Conservation (phyloP, 768 basidiomycete genomes). For the Boletus barrowsii region DNA sequence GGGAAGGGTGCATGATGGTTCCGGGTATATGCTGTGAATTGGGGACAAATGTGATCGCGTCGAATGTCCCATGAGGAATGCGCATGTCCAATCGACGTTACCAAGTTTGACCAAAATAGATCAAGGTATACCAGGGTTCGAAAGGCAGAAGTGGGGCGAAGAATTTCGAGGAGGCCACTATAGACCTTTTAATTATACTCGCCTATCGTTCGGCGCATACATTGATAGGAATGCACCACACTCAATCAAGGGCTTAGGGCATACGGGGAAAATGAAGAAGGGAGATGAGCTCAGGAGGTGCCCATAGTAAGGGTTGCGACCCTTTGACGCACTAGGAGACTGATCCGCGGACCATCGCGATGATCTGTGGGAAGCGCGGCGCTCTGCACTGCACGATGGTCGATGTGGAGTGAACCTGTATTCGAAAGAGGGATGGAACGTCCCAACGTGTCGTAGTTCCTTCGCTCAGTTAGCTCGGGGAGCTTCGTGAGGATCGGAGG, state of each 20-base stretch:
- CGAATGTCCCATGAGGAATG: conserved; percentile 8
- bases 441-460: background rate
- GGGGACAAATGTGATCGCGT: background rate
- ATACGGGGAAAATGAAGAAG: background rate
- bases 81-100: conserved; percentile 5
- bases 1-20: background rate
- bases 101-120: background rate
- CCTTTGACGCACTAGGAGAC: background rate
- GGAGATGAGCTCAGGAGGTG: conserved; percentile 1
- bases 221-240: background rate
- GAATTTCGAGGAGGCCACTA: background rate
- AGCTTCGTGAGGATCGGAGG: background rate
- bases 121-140: background rate
- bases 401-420: background rate
- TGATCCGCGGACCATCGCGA: conserved; percentile 14
- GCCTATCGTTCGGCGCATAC: background rate
- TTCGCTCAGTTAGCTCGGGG: background rate
- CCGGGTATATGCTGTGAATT: background rate
- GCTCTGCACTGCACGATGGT: background rate
- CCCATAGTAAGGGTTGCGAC: background rate
- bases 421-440: conserved; percentile 4
- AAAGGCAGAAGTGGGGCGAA: background rate
- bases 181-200: background rate
- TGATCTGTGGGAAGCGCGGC: background rate
- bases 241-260: background rate